Conservation (phyloP, 352 stramenopile species). For the Peronospora destructor region DNA sequence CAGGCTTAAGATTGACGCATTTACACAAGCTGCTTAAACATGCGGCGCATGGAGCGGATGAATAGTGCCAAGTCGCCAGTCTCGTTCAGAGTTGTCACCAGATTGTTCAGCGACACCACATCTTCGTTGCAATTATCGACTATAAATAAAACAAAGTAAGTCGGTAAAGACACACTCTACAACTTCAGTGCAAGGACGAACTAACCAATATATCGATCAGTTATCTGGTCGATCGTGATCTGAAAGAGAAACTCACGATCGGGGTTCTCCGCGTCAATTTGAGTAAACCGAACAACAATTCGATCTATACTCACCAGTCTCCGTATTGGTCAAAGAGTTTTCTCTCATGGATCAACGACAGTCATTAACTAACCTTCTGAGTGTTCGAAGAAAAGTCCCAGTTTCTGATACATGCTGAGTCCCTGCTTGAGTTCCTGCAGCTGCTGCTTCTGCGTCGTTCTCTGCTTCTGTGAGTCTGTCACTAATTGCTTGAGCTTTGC, state of each 20-base stretch:
- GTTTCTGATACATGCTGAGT: conserved; percentile 56
- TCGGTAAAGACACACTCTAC: not conserved
- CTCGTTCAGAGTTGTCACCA: conserved; percentile 59
- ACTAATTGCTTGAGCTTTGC: conserved; percentile 44
- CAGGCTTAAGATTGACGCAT: conserved; percentile 9
- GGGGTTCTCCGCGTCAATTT: conserved; percentile 53
- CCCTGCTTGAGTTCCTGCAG: conserved; percentile 55
- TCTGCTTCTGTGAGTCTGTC: conserved; percentile 37
- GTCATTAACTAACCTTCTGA: conserved; percentile 32
- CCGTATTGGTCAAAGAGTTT: not conserved
- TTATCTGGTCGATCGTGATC: conserved; percentile 55
- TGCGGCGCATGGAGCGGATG: conserved; percentile 68
- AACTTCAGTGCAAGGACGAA: not conserved
- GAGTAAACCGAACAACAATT: conserved; percentile 59
- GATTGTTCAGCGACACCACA: conserved; percentile 36
- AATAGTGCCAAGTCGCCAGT: conserved; percentile 65
- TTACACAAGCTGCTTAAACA: conserved; percentile 68
- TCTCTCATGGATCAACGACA: not conserved
- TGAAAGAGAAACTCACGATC: conserved; percentile 64
- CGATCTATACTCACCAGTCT: conserved; percentile 24
- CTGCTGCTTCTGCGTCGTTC: conserved; percentile 39
- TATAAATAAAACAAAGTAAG: conserved; percentile 20
- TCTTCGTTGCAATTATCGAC: conserved; percentile 58
- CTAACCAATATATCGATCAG: conserved; percentile 56
- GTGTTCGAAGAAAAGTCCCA: conserved; percentile 67